These are phyloP conservation scores for Fusarium xylarioides DNA, from an alignment of 2,329 filamentous ascomycete species.

Conservation along the genomic window DNA sequence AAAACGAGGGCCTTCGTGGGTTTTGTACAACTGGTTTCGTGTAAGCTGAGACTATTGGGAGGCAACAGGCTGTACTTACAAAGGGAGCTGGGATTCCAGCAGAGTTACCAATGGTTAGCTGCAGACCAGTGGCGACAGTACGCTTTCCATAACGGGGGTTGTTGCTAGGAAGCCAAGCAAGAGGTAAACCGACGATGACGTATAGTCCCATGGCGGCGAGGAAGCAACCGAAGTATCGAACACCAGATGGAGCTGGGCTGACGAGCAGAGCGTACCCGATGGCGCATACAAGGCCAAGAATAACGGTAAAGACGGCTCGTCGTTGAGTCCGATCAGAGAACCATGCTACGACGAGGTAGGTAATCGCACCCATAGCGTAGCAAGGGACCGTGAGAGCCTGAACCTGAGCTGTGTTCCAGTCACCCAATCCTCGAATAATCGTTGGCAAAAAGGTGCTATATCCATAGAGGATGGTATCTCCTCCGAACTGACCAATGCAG, in stretches of 20 bases:
- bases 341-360: slow-evolving; percentile 65
- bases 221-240: slow-evolving; percentile 71
- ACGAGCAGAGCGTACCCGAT: slow-evolving; percentile 68
- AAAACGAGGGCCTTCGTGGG: slow-evolving; percentile 54
- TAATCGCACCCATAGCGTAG: slow-evolving; percentile 69
- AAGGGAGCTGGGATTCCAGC: slow-evolving; percentile 71
- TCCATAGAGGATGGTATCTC: slow-evolving; percentile 69
- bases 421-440: slow-evolving; percentile 68
- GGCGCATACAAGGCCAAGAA: slow-evolving; percentile 62
- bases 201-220: slow-evolving; percentile 71
- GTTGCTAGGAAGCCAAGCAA: slow-evolving; percentile 61
- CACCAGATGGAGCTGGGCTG: slow-evolving; percentile 59
- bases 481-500: slow-evolving; percentile 67
- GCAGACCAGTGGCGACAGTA: slow-evolving; percentile 67
- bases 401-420: slow-evolving; percentile 52
- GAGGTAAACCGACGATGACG: slow-evolving; percentile 49
- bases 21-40: slow-evolving; percentile 46
- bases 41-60: too few species aligned
- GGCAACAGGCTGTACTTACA: slow-evolving; percentile 30
- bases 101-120: slow-evolving; percentile 71
- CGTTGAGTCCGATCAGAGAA: slow-evolving; percentile 66
- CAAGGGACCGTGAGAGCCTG: slow-evolving; percentile 76
- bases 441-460: slow-evolving; percentile 73
- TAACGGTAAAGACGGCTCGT: slow-evolving; percentile 63
- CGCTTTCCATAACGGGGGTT: slow-evolving; percentile 72